Percentiles rank a stretch among this genome's conserved stretches.
Conservation (phyloP, 306 rosid species). For the Rosa rugosa region DNA sequence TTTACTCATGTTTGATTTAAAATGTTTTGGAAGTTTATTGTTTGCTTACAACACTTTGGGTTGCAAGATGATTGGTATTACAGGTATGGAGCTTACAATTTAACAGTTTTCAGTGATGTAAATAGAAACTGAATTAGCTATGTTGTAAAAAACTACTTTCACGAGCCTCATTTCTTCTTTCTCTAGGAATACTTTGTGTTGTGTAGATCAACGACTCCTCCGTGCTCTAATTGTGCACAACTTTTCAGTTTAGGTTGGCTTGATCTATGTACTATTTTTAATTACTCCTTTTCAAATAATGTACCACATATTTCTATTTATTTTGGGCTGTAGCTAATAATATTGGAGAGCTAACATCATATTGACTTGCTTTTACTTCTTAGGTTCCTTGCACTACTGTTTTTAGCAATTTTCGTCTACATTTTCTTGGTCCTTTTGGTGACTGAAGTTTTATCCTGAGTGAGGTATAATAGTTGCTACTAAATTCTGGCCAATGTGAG, state of each 20-base stretch:
- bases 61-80: not conserved
- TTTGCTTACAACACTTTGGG: not conserved
- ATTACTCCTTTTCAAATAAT: not conserved
- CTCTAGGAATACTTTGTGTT: not conserved
- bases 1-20: not conserved
- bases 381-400: not conserved
- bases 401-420: not conserved
- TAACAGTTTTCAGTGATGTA: not conserved
- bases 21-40: not conserved
- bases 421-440: not conserved
- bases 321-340: not conserved
- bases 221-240: not conserved
- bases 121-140: not conserved
- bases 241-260: not conserved
- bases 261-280: too few relatives aligned
- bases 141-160: not conserved
- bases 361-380: not conserved
- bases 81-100: not conserved
- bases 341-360: not conserved
- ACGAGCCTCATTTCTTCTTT: not conserved
- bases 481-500: not conserved
- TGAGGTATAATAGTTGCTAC: not conserved
- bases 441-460: not conserved
- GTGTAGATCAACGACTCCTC: not conserved
- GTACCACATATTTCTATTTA: not conserved